Conservation (phyloP, 1,284 basidiomycete species). For the Mycena citricolor region DNA sequence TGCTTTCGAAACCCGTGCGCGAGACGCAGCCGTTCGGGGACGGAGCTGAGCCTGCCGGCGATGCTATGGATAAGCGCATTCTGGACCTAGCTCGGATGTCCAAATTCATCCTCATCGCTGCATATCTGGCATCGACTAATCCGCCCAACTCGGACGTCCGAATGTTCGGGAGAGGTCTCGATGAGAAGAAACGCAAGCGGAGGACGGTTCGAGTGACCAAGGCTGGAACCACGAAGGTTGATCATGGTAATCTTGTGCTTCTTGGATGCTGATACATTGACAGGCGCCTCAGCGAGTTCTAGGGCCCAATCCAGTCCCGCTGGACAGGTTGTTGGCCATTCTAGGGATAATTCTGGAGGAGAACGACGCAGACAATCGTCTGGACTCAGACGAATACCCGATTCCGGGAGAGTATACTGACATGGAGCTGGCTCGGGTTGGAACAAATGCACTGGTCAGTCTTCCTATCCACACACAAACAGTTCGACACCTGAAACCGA, state of each 20-base stretch:
- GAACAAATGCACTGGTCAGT: conserved; percentile 56
- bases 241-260: conserved; percentile 25
- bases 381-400: conserved; percentile 45
- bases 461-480: neutral
- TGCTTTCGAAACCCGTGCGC: conserved; percentile 18
- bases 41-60: conserved; percentile 14
- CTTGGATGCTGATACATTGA: conserved; percentile 1
- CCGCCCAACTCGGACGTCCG: conserved; percentile 78
- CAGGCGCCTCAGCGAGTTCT: conserved; percentile 78
- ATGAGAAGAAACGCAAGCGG: conserved; percentile 63
- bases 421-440: conserved; percentile 63
- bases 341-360: conserved; percentile 83
- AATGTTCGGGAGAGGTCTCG: conserved; percentile 74
- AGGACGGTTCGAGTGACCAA: conserved; percentile 34
- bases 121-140: conserved; percentile 86
- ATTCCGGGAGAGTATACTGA: conserved; percentile 65
- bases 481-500: neutral
- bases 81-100: conserved; percentile 55
- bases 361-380: conserved; percentile 62
- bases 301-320: conserved; percentile 78
- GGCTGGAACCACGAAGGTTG: conserved; percentile 52
- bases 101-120: conserved; percentile 78
- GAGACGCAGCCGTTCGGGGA: conserved; percentile 15
- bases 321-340: conserved; percentile 84
- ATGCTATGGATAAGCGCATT: conserved; percentile 21